Conservation (phyloP, 257 asterid genomes). For the Prunella vulgaris region DNA sequence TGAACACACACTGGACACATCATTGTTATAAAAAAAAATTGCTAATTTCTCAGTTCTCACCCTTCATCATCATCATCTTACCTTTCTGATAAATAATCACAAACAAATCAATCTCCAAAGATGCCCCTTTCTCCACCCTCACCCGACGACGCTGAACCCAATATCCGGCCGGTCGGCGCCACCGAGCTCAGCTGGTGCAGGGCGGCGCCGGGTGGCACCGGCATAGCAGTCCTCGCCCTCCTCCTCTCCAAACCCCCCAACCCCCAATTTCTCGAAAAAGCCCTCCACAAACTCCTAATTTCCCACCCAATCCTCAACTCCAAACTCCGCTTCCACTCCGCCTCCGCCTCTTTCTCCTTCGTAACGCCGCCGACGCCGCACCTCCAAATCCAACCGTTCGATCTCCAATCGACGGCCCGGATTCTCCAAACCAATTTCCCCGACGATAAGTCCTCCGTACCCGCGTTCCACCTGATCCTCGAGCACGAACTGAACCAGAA, state of each 20-base stretch:
- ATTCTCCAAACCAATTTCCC: conserved; percentile 36
- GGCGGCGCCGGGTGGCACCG: conserved; percentile 93
- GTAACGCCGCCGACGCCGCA: conserved; percentile 40
- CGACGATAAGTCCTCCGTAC: neutral
- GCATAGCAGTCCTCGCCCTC: conserved; percentile 67
- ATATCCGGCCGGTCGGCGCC: conserved; percentile 50
- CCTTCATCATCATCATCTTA: no score
- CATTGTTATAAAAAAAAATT: no score
- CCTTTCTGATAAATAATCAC: no score
- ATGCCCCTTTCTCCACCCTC: conserved; percentile 25
- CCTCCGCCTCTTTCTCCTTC: conserved; percentile 49
- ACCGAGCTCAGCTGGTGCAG: conserved; percentile 95
- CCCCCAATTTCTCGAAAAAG: conserved; percentile 38
- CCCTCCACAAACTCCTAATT: conserved; percentile 57
- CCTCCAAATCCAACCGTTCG: conserved; percentile 54
- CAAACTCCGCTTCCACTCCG: conserved; percentile 43
- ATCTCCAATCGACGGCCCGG: conserved; percentile 51
- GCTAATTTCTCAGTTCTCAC: no score
- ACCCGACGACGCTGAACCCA: conserved; percentile 12
- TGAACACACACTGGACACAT: no score
- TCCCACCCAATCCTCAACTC: conserved; percentile 83
- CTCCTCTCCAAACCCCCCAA: conserved; percentile 51
- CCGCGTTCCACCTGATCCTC: conserved; percentile 58
- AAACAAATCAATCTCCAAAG: neutral
- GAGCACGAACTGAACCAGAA: conserved; percentile 63